Conservation (phyloP, 805 yeast genomes). For the Candida namnaoensis region DNA sequence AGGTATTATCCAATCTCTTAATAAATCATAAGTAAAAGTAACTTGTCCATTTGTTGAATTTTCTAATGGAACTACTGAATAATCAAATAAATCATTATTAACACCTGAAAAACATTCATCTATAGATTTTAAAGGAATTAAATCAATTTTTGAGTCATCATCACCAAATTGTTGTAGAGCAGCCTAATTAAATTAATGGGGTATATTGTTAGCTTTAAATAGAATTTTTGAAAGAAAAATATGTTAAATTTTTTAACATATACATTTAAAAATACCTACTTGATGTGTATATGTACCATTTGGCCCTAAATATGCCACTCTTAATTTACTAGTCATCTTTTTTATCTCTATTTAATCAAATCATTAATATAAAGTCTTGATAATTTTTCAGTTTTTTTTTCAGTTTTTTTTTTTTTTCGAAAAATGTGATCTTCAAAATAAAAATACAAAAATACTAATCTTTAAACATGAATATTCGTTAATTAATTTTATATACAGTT, state of each 20-base stretch:
- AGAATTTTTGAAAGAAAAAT: no score
- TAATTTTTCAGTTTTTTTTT: no score
- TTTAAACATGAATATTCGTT: no score
- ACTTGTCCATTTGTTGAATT: conserved; percentile 96
- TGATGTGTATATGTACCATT: conserved; percentile 91
- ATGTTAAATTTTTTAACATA: no score
- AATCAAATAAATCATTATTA: conserved; percentile 38
- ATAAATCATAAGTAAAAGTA: conserved; percentile 71
- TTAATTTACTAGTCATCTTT: conserved; percentile 8
- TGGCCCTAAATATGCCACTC: conserved; percentile 81
- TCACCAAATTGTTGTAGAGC: conserved; percentile 48
- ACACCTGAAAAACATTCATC: conserved; percentile 51
- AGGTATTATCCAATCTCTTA: conserved; percentile 55
- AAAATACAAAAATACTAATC: no score
- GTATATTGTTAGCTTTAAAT: no score
- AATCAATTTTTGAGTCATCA: conserved; percentile 14
- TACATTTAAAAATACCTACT: conserved; percentile 26
- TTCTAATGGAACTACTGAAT: conserved; percentile 82
- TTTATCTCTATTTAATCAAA: no score
- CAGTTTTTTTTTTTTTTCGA: no score
- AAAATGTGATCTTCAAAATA: no score
- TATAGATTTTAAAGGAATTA: conserved; percentile 12
- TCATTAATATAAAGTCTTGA: no score
- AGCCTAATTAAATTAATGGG: conserved; percentile 27
- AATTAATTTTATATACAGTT: no score